Evolutionary conservation across 2,329 filamentous ascomycete species (phyloP).

Genomic region (Fusarium sublunatum): DNA sequence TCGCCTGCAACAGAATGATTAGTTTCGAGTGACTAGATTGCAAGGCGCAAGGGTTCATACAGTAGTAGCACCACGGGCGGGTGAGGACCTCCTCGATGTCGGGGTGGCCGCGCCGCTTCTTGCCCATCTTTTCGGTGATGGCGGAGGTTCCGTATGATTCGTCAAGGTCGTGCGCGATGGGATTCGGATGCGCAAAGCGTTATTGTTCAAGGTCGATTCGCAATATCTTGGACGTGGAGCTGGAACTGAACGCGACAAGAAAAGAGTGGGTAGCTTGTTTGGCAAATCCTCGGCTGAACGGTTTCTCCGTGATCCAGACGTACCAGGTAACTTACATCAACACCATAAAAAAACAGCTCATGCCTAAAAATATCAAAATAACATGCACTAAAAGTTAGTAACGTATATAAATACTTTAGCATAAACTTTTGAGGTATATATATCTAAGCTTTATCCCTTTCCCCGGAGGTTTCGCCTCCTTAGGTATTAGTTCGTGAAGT

Average conservation of each 20-base stretch:
- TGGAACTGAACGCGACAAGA: constrained; percentile 42
- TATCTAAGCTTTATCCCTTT: too few species aligned
- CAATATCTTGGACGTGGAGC: constrained; percentile 40
- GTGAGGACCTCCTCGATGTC: constrained; percentile 88
- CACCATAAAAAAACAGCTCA: neutral
- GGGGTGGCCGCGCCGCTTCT: constrained; percentile 89
- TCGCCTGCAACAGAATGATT: constrained; percentile 66
- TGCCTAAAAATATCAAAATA: neutral
- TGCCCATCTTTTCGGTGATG: constrained; percentile 70
- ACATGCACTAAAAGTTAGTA: too few species aligned
- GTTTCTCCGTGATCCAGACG: neutral
- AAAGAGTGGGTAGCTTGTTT: constrained; percentile 44
- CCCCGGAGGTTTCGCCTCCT: too few species aligned
- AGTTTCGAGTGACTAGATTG: constrained; percentile 39
- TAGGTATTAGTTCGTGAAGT: too few species aligned
- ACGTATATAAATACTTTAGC: too few species aligned
- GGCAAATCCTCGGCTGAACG: constrained; percentile 43
- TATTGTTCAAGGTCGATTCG: constrained; percentile 30
- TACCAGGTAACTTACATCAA: neutral
- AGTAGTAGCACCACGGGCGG: constrained; percentile 98
- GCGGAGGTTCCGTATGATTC: neutral
- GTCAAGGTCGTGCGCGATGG: constrained; percentile 17
- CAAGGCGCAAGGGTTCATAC: constrained; percentile 56
- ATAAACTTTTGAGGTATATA: too few species aligned
- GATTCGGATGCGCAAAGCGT: constrained; percentile 27